Base-by-base conservation (phyloP, 2,329 filamentous ascomycete species). In the Penicillium sp. region DNA sequence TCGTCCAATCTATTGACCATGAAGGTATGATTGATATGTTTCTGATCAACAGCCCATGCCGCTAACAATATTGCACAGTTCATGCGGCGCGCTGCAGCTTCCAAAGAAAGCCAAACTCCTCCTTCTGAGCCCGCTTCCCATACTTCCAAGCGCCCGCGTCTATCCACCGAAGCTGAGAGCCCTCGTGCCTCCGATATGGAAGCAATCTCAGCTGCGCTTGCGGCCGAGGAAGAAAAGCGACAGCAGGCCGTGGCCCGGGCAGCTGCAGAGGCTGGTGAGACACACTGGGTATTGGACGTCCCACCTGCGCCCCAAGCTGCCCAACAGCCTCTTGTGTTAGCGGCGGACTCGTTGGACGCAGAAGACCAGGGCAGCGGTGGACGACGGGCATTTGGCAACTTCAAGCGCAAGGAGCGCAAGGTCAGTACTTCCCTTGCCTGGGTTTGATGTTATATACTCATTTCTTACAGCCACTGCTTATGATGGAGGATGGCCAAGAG, bases 1-100 rank as follows among this genome's bases (percentile, higher is more conserved):
- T 95, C 91, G 55, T 91, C 87, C 51, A 84, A 90, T 59, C 84
- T 96, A 40, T 78, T 95, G 65, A 91, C 88, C 31, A 96, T 95
- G 90, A 95, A 95, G 72, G 80, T 78, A 65, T 22, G 59, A 37
- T 41, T 22, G 11, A 36, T 14, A 13, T 4, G 22, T 13, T 40
- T 1, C n/a, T 16, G 30, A 27, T 27, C 7, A 12, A n/a, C 16
- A 30, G n/a, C 18, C 36, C 37, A n/a, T 39, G 12, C 12, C 35
- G 34, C 28, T 36, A 47, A 25, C 43, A 39, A 18, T 38, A 19
- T 18, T 22, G 42, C 29, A 30, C 61, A 83, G 76, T 96, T 96
- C 68, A 96, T 96, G 91, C 91, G 95, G 76, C 82, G 91, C 63
- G 87, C 88, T 55, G 86, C 84, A 41, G 83, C 85, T 41, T 80